Evolutionary conservation across 768 basidiomycete genomes (phyloP).

Genomic region (Kwoniella sp.): DNA sequence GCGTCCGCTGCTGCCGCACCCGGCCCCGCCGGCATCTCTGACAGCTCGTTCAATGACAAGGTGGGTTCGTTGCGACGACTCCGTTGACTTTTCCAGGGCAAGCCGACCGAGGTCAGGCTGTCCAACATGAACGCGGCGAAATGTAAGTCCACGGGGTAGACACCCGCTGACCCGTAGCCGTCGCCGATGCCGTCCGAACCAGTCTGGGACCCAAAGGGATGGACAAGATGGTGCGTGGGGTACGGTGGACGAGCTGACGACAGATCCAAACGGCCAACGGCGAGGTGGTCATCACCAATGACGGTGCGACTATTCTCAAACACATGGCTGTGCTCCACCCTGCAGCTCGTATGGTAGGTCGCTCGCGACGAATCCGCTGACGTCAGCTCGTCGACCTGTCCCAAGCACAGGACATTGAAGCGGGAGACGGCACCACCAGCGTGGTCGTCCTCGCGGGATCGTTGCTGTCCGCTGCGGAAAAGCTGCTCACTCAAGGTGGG

Average conservation of each 20-base stretch:
- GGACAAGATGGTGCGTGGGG: slow-evolving; percentile 87
- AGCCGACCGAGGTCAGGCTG: slow-evolving; percentile 94
- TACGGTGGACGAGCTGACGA: neutral
- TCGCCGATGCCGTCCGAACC: slow-evolving; percentile 94
- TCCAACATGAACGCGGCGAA: slow-evolving; percentile 98
- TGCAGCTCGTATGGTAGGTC: slow-evolving; percentile 89
- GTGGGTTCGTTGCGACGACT: slow-evolving; percentile 17
- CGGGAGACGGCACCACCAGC: slow-evolving; percentile 95
- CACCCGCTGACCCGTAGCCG: slow-evolving; percentile 58
- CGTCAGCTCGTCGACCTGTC: slow-evolving; percentile 90
- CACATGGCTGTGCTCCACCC: slow-evolving; percentile 90
- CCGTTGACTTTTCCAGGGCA: slow-evolving; percentile 59
- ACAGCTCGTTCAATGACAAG: slow-evolving; percentile 32
- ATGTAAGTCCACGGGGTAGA: slow-evolving; percentile 32
- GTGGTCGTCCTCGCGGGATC: slow-evolving; percentile 96
- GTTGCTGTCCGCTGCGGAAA: slow-evolving; percentile 88
- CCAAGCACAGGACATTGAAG: slow-evolving; percentile 95
- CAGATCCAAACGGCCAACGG: slow-evolving; percentile 95
- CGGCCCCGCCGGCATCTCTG: slow-evolving; percentile 13
- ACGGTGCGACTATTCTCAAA: slow-evolving; percentile 95
- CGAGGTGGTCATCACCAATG: slow-evolving; percentile 96
- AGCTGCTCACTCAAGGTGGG: slow-evolving; percentile 82
- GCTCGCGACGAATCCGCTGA: neutral
- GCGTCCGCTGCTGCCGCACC: slow-evolving; percentile 10
- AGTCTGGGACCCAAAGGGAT: slow-evolving; percentile 95